Percentiles rank a stretch among this genome's conserved stretches.
Evolutionary conservation across 2,329 filamentous ascomycete species (phyloP).

Genomic region (Emergomyces pasteurianus): DNA sequence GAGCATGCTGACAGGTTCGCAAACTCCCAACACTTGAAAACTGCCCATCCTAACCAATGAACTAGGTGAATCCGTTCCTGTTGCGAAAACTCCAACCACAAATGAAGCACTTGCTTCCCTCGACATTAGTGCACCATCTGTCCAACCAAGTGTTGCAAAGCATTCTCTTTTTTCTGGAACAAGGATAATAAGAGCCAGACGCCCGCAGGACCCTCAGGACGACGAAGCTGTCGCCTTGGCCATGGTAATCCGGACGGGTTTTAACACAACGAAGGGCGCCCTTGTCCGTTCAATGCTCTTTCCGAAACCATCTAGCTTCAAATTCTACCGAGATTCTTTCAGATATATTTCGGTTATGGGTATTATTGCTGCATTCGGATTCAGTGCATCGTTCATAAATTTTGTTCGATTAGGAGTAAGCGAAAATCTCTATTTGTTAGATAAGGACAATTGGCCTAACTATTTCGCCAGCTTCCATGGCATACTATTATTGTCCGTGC

Average conservation of each 20-base stretch:
- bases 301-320: constrained; percentile 95
- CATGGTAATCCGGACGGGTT: constrained; percentile 85
- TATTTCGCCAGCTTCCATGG: constrained; percentile 51
- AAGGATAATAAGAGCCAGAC: constrained; percentile 80
- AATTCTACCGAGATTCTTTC: constrained; percentile 96
- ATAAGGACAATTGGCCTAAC: constrained; percentile 12
- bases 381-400: constrained; percentile 83
- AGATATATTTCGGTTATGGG: constrained; percentile 97
- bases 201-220: constrained; percentile 73
- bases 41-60: constrained; percentile 13
- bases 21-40: background rate
- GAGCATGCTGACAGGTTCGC: constrained; percentile 77
- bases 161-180: constrained; percentile 93
- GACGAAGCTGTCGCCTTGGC: constrained; percentile 86
- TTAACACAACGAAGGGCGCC: constrained; percentile 94
- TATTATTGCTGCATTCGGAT: constrained; percentile 70
- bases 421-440: constrained; percentile 1
- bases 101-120: constrained; percentile 67
- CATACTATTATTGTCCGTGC: constrained; percentile 85
- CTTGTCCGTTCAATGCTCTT: constrained; percentile 97
- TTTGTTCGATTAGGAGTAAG: constrained; percentile 64
- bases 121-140: constrained; percentile 66
- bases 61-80: constrained; percentile 81
- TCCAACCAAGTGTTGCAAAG: constrained; percentile 70
- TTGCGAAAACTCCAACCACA: constrained; percentile 78